phyloP scores from a whole-genome alignment of 1,284 basidiomycete genomes.

The Malassezia obtusa region DNA sequence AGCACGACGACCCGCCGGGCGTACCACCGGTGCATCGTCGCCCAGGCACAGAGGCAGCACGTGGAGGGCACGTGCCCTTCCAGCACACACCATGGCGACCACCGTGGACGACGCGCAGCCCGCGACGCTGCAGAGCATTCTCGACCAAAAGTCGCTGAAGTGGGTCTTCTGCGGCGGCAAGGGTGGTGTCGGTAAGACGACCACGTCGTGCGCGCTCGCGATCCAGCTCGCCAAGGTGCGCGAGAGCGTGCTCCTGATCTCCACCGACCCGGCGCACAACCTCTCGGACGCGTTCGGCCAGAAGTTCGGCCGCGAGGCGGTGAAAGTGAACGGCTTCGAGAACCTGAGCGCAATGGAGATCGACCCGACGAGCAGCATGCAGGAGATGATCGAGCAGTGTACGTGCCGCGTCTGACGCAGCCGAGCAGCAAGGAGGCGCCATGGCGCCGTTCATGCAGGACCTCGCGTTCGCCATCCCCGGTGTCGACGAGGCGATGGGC shows the following conservation, averaged over 20 bases:
- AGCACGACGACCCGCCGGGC: conserved; percentile 1
- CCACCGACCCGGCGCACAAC: conserved; percentile 97
- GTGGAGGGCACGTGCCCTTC: conserved; percentile 1
- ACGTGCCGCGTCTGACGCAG: conserved; percentile 52
- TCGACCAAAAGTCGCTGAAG: conserved; percentile 45
- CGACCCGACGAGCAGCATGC: conserved; percentile 88
- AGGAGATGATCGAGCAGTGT: conserved; percentile 99
- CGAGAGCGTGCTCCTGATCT: conserved; percentile 51
- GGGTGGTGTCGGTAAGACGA: conserved; percentile 47
- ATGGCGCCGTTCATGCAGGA: conserved; percentile 99
- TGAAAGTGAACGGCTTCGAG: conserved; percentile 94
- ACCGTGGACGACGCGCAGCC: conserved; percentile 30
- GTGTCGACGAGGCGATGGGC: conserved; percentile 99
- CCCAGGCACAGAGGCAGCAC: not conserved
- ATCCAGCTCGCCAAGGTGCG: conserved; percentile 42
- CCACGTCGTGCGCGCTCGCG: conserved; percentile 44
- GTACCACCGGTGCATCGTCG: not conserved
- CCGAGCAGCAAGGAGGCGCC: conserved; percentile 67
- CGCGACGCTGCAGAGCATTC: conserved; percentile 42
- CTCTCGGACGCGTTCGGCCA: conserved; percentile 96
- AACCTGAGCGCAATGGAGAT: conserved; percentile 99
- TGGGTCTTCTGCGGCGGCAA: conserved; percentile 49
- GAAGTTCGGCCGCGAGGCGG: conserved; percentile 98
- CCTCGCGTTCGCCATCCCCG: conserved; percentile 94
- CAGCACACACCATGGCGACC: conserved; percentile 5